These are phyloP conservation scores for Dendryphion nanum DNA, from an alignment of 2,329 filamentous ascomycete species.

Conservation along the genomic window DNA sequence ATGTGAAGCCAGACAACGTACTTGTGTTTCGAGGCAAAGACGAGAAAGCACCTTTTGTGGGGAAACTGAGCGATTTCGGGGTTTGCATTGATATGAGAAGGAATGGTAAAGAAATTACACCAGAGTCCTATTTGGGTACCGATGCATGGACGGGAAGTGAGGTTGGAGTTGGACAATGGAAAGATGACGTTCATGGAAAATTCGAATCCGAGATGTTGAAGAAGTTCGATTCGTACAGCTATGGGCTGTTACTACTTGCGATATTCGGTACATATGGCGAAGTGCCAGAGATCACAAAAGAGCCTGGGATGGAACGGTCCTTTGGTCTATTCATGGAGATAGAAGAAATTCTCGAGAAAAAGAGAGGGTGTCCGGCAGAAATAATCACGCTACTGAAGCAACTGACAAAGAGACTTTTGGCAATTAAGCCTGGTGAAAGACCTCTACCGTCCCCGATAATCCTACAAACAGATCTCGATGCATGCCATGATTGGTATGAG, in stretches of 20 bases:
- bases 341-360: neutral
- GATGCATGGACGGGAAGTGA: neutral
- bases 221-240: neutral
- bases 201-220: neutral
- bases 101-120: neutral
- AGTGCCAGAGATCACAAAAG: neutral
- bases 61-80: neutral
- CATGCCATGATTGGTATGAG: neutral
- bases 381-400: neutral
- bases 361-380: neutral
- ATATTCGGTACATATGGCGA: slow-evolving; percentile 1
- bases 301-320: neutral
- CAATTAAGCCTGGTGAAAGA: neutral
- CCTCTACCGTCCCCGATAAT: neutral
- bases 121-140: neutral
- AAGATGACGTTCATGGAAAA: neutral
- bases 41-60: slow-evolving; percentile 1
- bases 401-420: neutral
- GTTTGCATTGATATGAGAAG: neutral
- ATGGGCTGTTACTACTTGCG: neutral
- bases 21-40: slow-evolving; percentile 1
- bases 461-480: neutral
- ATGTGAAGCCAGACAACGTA: slow-evolving; percentile 4
- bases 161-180: slow-evolving; percentile 1
- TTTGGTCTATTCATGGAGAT: slow-evolving; percentile 1